Base-by-base conservation (phyloP, 257 asterid species). In the Anisodus tanguticus region DNA sequence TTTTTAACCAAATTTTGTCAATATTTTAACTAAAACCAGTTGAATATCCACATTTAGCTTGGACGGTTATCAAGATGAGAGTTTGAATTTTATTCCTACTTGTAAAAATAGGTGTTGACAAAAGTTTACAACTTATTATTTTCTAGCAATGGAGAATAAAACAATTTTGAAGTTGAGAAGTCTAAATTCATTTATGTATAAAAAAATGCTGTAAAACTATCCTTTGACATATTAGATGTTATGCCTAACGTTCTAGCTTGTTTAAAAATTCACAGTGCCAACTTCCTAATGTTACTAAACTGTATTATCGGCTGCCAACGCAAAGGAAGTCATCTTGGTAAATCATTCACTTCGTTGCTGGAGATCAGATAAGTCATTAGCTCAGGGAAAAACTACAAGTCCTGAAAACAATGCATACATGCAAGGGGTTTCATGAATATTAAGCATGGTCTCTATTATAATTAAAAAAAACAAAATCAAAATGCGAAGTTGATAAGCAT, bases 281-380 rank as follows among this genome's bases (percentile, higher is more conserved):
- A 9, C 70, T 41, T 41, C 51, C 2, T 35, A 66, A 26, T 77
- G 47, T 8, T 53, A 77, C 64, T 51, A 53, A 77, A 77, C 47
- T 15, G 31, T 77, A 55, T 13, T 31, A 77, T 26, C 47, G 51
- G 9, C 45, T 76, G 17, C 60, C 13, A 51, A 49, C 64, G 15
- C 13, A 53, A 53, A 53, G 49, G 82, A 77, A 74, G 49, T 31
- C 43, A 26, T 77, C 60, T 77, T 53, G 22, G 31, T 53, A 31
- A 77, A 77, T 77, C 82, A 77, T 31, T 77, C 82, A 26, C 64
- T 77, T 31, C 0, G 49, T 53, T 77, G 82, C 64, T 53, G 43
- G 64, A 77, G 82, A 2, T 77, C 15, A 4, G 45, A 51, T 53
- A 77, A 77, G 82, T 54, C 47, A 26, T 31, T 31, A 77, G 82